Percentiles rank a stretch among this genome's conserved stretches.
These are phyloP conservation scores for Dioscorea dumetorum DNA, from an alignment of 106 monocot genomes.

Conservation along the genomic window DNA sequence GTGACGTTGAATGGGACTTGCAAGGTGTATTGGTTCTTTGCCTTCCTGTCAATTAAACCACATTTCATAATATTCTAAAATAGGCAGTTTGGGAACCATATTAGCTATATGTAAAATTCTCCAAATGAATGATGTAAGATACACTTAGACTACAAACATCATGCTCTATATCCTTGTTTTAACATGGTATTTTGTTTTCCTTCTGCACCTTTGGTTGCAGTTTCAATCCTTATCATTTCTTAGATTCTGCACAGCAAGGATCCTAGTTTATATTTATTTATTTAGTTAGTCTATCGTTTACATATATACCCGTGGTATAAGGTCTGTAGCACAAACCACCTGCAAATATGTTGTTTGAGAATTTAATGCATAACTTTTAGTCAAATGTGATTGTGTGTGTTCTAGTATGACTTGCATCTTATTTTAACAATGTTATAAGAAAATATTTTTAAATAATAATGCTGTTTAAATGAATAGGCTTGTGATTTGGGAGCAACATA, in stretches of 20 bases:
- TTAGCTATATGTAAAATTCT: background rate
- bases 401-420: too few species aligned
- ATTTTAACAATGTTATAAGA: too few species aligned
- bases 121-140: conserved; percentile 38
- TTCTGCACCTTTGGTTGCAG: conserved; percentile 85
- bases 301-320: too few species aligned
- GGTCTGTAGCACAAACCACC: too few species aligned
- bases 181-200: conserved; percentile 62
- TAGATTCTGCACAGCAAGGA: conserved; percentile 73
- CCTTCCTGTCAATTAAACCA: background rate
- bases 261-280: background rate
- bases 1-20: too few species aligned
- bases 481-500: too few species aligned
- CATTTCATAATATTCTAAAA: background rate
- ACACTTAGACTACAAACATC: conserved; percentile 51
- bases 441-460: too few species aligned
- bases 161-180: conserved; percentile 37
- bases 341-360: too few species aligned
- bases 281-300: too few species aligned
- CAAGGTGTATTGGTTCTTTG: conserved; percentile 39
- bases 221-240: conserved; percentile 84
- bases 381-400: too few species aligned
- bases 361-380: too few species aligned
- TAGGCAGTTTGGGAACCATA: background rate
- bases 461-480: too few species aligned